Conservation (phyloP, 2,329 filamentous ascomycete genomes). For the Apiospora rasikravindrae region DNA sequence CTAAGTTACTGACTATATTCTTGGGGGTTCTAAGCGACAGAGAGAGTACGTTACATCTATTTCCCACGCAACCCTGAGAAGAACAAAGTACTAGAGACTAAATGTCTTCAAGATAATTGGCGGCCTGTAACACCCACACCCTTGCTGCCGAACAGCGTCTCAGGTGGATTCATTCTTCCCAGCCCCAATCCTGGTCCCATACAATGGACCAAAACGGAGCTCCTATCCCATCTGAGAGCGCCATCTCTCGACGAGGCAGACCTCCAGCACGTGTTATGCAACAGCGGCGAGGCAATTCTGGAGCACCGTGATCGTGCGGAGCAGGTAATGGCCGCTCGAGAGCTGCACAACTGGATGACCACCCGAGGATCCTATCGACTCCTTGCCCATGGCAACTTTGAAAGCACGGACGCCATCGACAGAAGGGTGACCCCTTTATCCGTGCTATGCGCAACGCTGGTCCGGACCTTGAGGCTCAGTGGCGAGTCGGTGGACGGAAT, state of each 20-base stretch:
- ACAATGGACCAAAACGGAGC: not conserved
- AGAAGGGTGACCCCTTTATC: slow-evolving; percentile 20
- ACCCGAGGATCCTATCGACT: slow-evolving; percentile 13
- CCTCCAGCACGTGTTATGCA: slow-evolving; percentile 3
- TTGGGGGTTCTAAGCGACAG: not conserved
- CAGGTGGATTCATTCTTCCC: not conserved
- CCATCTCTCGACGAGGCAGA: slow-evolving; percentile 20
- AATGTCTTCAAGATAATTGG: not conserved
- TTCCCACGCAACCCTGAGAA: not conserved
- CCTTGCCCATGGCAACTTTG: slow-evolving; percentile 23
- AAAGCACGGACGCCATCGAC: slow-evolving; percentile 8
- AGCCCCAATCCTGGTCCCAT: not conserved
- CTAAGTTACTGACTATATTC: not conserved
- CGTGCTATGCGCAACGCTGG: slow-evolving; percentile 19
- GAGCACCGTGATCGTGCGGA: slow-evolving; percentile 22
- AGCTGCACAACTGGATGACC: slow-evolving; percentile 16
- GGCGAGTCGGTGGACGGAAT: not conserved
- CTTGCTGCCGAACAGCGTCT: not conserved
- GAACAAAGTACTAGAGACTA: not conserved
- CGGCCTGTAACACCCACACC: not conserved
- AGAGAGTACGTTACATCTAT: not conserved
- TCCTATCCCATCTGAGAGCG: slow-evolving; percentile 16
- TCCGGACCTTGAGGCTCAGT: slow-evolving; percentile 7
- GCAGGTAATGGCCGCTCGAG: not conserved
- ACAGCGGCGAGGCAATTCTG: slow-evolving; percentile 14